Evolutionary conservation across 2,329 filamentous ascomycete genomes (phyloP), one percentile per base, ranked within the genome.

Genomic region (Helicocarpus griseus): DNA sequence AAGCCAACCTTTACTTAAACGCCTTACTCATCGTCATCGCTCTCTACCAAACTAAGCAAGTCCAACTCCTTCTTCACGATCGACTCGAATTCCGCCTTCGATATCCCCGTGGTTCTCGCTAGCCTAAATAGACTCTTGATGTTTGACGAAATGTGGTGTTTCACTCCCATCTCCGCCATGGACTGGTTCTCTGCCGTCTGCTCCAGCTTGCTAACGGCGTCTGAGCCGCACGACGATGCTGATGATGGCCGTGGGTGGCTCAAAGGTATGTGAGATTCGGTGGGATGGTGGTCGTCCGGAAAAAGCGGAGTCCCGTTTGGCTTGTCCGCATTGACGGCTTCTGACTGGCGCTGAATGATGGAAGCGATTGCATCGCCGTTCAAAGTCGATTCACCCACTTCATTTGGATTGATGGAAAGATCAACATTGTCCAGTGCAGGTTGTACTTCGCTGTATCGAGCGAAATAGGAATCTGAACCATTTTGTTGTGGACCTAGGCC

Each of bases 111-210:
- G 24, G 73, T 73, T 58, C 72, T 76, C 1, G 80, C 80, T 50
- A 85, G 63, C 2, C 80, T 74, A 65, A 79, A 83, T 61, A 85
- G 63, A 60, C 78, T 82, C 69, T 83, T 83, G 58, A 85, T 73
- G 57, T 78, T 80, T 1, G 78, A 79, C 54, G 77, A 74, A 52
- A 85, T 81, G 58, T 85, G 81, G 61, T 82, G 79, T 58, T 80
- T 78, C 46, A 84, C 77, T 2, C 77, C 81, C 8, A 79, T 65
- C 60, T 83, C 80, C 2, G 77, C 77, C n/a, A 75, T 69, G 3
- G 76, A 76, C 55, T 72, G 70, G 35, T 61, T 72, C 54, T 73
- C 72, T 1, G 77, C 78, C 50, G 74, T 67, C 26, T 74, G 66
- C 59, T 84, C 81, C 39, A 83, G 63, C 38, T 67, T 73, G 39